Conservation (phyloP, 2,329 filamentous ascomycete species). For the Pseudogymnoascus sp. region DNA sequence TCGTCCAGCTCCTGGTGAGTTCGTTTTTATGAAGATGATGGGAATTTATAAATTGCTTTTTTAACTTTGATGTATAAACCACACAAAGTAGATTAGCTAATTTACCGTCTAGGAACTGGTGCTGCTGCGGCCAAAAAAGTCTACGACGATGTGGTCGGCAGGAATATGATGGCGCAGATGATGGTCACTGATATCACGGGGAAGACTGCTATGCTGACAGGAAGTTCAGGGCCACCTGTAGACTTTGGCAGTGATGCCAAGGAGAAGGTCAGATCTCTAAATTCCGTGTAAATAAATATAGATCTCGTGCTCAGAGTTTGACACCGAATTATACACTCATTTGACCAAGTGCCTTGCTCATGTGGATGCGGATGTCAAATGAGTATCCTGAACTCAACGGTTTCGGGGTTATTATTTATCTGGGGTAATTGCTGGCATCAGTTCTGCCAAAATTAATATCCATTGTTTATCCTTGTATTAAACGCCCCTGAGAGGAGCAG, state of each 20-base stretch:
- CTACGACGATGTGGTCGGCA: slow-evolving; percentile 19
- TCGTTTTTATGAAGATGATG: neutral
- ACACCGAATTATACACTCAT: neutral
- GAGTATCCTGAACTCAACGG: neutral
- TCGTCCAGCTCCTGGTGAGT: slow-evolving; percentile 16
- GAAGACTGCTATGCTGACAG: slow-evolving; percentile 17
- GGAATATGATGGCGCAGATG: slow-evolving; percentile 19
- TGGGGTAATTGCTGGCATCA: neutral
- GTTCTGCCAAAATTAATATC: neutral
- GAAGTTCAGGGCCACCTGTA: slow-evolving; percentile 12
- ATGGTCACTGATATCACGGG: slow-evolving; percentile 21
- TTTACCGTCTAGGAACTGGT: slow-evolving; percentile 13
- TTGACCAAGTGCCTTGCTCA: neutral
- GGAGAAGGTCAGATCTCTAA: slow-evolving; percentile 17
- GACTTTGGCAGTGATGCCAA: slow-evolving; percentile 18
- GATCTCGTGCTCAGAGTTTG: neutral
- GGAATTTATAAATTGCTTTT: neutral
- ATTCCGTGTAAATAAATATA: neutral
- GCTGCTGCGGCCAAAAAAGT: slow-evolving; percentile 17
- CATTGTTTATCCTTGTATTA: neutral
- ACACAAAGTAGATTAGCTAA: neutral
- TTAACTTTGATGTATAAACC: neutral
- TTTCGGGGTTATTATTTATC: neutral
- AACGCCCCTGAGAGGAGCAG: neutral
- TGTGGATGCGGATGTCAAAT: neutral